Evolutionary conservation across 108 stramenopile species (phyloP).

Genomic region (Conticribra guillardii): DNA sequence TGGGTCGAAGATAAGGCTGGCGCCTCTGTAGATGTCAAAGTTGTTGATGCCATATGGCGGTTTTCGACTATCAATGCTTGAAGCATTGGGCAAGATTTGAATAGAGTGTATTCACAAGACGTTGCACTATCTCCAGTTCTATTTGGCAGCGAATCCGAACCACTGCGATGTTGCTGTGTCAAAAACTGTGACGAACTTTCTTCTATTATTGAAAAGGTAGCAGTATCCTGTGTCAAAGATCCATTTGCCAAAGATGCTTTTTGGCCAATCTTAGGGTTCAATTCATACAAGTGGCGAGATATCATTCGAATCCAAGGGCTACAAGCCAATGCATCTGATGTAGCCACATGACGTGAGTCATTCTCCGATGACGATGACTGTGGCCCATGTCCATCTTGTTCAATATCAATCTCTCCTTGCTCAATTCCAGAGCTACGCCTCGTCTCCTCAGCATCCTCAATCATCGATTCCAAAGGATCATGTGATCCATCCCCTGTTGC

Average conservation of each 20-base stretch:
- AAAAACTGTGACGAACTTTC: background rate
- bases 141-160: background rate
- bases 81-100: constrained; percentile 42
- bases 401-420: constrained; percentile 35
- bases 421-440: constrained; percentile 24
- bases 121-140: constrained; percentile 3
- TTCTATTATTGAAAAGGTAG: background rate
- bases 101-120: constrained; percentile 17
- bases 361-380: background rate
- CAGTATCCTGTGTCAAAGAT: constrained; percentile 10
- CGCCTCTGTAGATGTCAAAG: constrained; percentile 9
- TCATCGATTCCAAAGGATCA: constrained; percentile 36
- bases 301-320: constrained; percentile 44
- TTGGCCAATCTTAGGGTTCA: constrained; percentile 44
- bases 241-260: constrained; percentile 1
- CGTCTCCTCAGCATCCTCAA: constrained; percentile 18
- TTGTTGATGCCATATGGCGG: background rate
- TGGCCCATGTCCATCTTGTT: background rate
- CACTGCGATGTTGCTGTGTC: background rate
- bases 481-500: constrained; percentile 32
- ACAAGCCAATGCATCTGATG: constrained; percentile 33
- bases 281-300: constrained; percentile 42
- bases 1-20: constrained; percentile 4
- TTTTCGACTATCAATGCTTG: constrained; percentile 32
- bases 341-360: constrained; percentile 9